A percentile compares a stretch with the other conserved stretches of the same genome.
Conservation (phyloP, 306 rosid genomes). For the Nissolia schottii region DNA sequence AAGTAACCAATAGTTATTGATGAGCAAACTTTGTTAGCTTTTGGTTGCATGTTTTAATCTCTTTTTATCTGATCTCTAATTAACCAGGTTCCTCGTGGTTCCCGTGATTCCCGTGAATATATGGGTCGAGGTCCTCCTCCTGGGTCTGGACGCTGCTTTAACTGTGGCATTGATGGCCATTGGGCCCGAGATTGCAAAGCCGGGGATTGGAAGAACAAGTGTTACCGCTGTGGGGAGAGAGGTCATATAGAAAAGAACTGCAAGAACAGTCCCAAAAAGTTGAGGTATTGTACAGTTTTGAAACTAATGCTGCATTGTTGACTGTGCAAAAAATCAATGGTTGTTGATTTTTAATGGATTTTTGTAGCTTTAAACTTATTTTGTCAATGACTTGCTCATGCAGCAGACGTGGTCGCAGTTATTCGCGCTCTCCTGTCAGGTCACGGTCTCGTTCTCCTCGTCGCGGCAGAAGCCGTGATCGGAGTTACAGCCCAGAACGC, state of each 20-base stretch:
- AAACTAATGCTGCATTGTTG: background rate
- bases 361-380: background rate
- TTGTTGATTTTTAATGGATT: background rate
- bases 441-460: slow-evolving; percentile 60
- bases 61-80: background rate
- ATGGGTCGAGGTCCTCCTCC: slow-evolving; percentile 69
- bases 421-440: slow-evolving; percentile 43
- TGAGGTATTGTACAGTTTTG: slow-evolving; percentile 29
- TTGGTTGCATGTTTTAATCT: background rate
- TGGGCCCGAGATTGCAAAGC: slow-evolving; percentile 84
- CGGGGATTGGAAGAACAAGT: slow-evolving; percentile 76
- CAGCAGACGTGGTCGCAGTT: slow-evolving; percentile 39
- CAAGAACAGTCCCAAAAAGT: slow-evolving; percentile 63
- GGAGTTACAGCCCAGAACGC: slow-evolving; percentile 68
- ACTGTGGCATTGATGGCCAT: slow-evolving; percentile 69
- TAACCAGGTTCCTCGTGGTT: slow-evolving; percentile 54
- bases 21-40: background rate
- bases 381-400: background rate
- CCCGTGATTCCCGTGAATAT: slow-evolving; percentile 59
- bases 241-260: slow-evolving; percentile 68
- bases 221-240: slow-evolving; percentile 77
- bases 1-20: background rate
- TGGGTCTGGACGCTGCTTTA: slow-evolving; percentile 73
- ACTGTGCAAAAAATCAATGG: background rate
- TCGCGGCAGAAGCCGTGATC: slow-evolving; percentile 61